Base-by-base conservation (phyloP, 2,329 filamentous ascomycete species). In the Metarhizium guizhouense region DNA sequence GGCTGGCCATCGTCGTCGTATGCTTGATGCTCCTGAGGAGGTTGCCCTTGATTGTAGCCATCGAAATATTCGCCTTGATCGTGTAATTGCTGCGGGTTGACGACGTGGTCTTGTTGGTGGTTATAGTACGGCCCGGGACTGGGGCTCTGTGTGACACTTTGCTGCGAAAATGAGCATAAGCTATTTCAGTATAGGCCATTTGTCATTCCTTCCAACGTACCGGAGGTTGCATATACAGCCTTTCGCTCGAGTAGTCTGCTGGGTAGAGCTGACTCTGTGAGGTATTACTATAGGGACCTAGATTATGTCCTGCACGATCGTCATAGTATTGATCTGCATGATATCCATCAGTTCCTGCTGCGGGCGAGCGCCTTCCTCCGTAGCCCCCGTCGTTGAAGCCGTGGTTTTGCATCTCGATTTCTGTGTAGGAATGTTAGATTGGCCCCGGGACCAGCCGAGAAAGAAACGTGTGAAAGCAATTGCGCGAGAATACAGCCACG, bases 1-100 rank as follows among this genome's bases (percentile, higher is more conserved):
- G 45, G 45, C 45, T 45, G 42, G 11, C 7, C 11, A 7, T 48
- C 25, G 20, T 48, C 45, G 25, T 48, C 20, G 7, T 6, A 13
- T n/a, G 20, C 8, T 20, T 45, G 42, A 20, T 67, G 67, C 34
- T 66, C 64, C 36, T 45, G 52, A 16, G 53, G 57, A 10, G 72
- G 71, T 18, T 76, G 70, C 4, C 45, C 45, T 30, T 48, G 45
- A 30, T 48, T 48, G 45, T 48, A 48, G 13, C 45, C 45, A 16
- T 48, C 45, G 25, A 29, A 30, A 48, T 30, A 48, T 30, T 48
- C 45, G 13, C 45, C 45, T 20, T 48, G 20, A 20, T 48, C 45
- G 14, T 48, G 45, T 30, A 48, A 5, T 20, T 16, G 45, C 18
- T 48, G 16, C 11, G 45, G 45, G 45, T 48, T 30, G 45, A 48